These are phyloP conservation scores for Trichoderma atrobrunneum DNA, from an alignment of 2,329 filamentous ascomycete species.

Conservation along the genomic window DNA sequence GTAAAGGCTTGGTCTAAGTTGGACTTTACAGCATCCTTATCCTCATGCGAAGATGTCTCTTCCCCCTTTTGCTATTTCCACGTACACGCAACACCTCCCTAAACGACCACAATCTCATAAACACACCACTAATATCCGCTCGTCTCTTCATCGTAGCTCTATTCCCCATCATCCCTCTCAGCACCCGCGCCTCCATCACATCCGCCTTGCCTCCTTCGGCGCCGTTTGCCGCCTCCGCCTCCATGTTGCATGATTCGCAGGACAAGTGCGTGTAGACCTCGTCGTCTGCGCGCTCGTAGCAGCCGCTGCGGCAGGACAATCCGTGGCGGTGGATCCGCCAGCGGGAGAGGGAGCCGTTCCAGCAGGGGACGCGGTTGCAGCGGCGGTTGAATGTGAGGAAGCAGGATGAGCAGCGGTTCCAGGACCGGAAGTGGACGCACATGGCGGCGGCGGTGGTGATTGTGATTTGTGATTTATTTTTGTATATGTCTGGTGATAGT, in stretches of 20 bases:
- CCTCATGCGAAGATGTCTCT: background rate
- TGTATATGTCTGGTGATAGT: background rate
- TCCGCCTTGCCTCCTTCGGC: background rate
- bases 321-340: slow-evolving; percentile 21
- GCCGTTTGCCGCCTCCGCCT: background rate
- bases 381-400: slow-evolving; percentile 19
- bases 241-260: slow-evolving; percentile 7
- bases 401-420: slow-evolving; percentile 23
- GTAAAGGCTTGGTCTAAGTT: background rate
- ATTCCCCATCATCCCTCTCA: background rate
- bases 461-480: background rate
- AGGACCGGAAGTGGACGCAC: slow-evolving; percentile 22
- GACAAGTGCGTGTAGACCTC: slow-evolving; percentile 13
- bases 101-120: background rate
- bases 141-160: background rate
- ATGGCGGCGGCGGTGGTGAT: background rate
- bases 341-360: slow-evolving; percentile 21
- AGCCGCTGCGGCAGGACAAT: slow-evolving; percentile 18
- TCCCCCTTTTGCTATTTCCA: background rate
- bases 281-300: slow-evolving; percentile 18
- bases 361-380: slow-evolving; percentile 24
- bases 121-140: background rate
- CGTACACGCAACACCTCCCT: background rate
- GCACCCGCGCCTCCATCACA: background rate
- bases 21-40: background rate